Evolutionary conservation across 1,284 basidiomycete genomes (phyloP), one percentile per base, ranked within the genome.

Genomic region (Tetrapyrgos nigripes): DNA sequence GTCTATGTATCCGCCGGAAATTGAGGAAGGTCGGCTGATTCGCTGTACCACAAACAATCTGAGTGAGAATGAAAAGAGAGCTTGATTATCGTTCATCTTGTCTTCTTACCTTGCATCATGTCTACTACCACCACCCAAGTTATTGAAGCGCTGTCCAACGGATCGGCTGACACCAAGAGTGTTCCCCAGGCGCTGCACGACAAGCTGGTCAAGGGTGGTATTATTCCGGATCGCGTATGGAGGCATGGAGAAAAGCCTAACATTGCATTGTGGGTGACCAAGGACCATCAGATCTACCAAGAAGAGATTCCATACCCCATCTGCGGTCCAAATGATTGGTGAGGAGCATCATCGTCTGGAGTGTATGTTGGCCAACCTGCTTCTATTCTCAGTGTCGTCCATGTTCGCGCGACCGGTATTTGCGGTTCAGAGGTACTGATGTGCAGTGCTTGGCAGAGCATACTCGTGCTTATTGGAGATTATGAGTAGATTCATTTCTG

Each of bases 401-500:
- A 59, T 40, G 57, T 59, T 9, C 44, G 52, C 11, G 57, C 57
- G 19, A 59, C 57, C 14, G 57, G 57, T 43, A 59, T 59, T 33
- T 59, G 57, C 28, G 57, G 57, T 1, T 59, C 57, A 6, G 57
- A 59, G 51, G 57, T 59, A 35, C 8, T 3, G 19, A 26, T 10
- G 10, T 29, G n/a, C 11, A 17, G 3, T n/a, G 21, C 26, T 33
- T 1, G 8, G 24, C 17, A 17, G 24, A 26, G n/a, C 9, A 48
- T 10, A 23, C 19, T 17, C 9, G 26, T n/a, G 21, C 31, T 17
- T 19, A 35, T 19, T 45, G 17, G 17, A 27, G n/a, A 35, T 14
- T 50, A 17, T n/a, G 8, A 8, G 24, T 35, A 60, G 58, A 60
- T 60, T 23, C 58, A 60, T 43, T 60, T 60, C 45, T 60, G 58